Base-by-base conservation (phyloP, 495 filamentous ascomycete genomes). In the Lasiosphaeria hispida region DNA sequence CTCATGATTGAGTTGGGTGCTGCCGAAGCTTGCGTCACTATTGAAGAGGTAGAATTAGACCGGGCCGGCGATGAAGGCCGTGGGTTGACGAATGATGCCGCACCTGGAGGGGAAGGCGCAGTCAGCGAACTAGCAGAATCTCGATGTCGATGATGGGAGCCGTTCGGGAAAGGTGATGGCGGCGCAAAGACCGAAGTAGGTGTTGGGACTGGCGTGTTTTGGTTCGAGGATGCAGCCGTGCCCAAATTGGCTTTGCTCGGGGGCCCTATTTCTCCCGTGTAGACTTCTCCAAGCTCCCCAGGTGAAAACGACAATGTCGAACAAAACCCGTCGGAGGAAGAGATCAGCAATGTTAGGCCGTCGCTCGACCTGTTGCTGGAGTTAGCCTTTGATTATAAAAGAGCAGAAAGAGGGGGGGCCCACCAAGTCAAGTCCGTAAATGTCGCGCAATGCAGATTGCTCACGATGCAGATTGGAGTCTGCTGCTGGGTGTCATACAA, bases 371-470 rank as follows among this genome's bases (percentile, higher is more conserved):
- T 97, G 60, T n/a, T 38, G 5, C 39, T 41, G 17, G 14, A 10
- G 19, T 45, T 48, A 40, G 18, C 40, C 11, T n/a, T 14, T 13
- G 4, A 58, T 59, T 14, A 55, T 15, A 38, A 13, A 59, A 23
- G 0, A 9, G 54, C 49, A 33, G 9, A 13, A 52, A 9, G 33
- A 9, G 36, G 50, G 41, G 23, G 23, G 5, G 73, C 84, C 70
- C 82, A 97, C 95, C 95, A 99, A 18, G 89, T 88, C 58, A 99
- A 72, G 73, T 99, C 95, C 1, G 95, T 97, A 64, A 99, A 99
- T 0, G 92, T 96, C 7, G 95, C 92, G 71, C 90, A 96, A 62
- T 99, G 95, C 48, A 99, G 67, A 65, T 99, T 99, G 81, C 90
- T 97, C 17, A 97, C 91, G 14, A 96, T 75, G 71, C 89, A 94